These are phyloP conservation scores for Suillus americanus DNA, from an alignment of 768 basidiomycete genomes.

Conservation along the genomic window DNA sequence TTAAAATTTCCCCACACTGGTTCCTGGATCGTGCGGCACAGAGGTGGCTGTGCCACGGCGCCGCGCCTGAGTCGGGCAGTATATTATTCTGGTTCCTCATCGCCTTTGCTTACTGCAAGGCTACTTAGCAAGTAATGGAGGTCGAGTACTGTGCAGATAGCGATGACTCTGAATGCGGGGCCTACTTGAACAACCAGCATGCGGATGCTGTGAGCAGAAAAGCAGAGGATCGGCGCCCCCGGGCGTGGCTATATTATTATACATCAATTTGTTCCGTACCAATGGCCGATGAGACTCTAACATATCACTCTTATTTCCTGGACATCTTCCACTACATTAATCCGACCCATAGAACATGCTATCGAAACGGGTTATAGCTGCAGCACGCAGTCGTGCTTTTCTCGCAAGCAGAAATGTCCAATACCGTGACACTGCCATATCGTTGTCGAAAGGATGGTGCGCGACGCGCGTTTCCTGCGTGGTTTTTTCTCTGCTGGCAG, in stretches of 20 bases:
- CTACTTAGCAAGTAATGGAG: too few relatives aligned
- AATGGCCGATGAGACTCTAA: not conserved
- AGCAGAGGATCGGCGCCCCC: not conserved
- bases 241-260: not conserved
- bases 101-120: too few relatives aligned
- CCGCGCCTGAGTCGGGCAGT: too few relatives aligned
- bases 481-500: not conserved
- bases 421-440: slow-evolving; percentile 21
- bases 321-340: not conserved
- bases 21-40: too few relatives aligned
- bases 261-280: slow-evolving; percentile 4
- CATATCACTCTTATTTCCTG: slow-evolving; percentile 1
- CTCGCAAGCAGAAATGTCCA: slow-evolving; percentile 37
- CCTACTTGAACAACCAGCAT: not conserved
- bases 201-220: not conserved
- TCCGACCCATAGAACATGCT: slow-evolving; percentile 44
- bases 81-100: too few relatives aligned
- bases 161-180: too few relatives aligned
- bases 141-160: too few relatives aligned
- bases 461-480: slow-evolving; percentile 21
- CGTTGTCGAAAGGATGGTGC: slow-evolving; percentile 50
- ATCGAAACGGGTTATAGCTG: slow-evolving; percentile 65
- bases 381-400: slow-evolving; percentile 60
- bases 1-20: too few relatives aligned
- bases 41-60: too few relatives aligned